Evolutionary conservation across 1,139 yeast species (phyloP).

Genomic region (Zygosaccharomyces sapae): DNA sequence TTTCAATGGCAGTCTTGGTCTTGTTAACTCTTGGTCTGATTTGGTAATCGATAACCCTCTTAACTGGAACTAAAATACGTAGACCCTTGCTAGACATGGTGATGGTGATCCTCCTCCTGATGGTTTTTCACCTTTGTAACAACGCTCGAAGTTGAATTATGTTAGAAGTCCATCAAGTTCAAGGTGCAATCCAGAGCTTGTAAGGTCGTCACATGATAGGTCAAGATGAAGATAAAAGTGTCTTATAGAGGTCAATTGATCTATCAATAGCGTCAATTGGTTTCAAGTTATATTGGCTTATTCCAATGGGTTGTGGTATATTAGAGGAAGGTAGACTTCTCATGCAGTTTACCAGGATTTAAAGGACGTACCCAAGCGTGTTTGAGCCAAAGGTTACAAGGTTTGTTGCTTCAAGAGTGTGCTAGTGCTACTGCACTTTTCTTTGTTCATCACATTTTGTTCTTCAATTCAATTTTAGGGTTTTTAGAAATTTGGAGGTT

Average conservation of each 20-base stretch:
- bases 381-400: conserved; percentile 1
- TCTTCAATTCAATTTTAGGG: conserved; percentile 2
- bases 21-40: conserved; percentile 90
- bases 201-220: background rate
- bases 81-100: conserved; percentile 38
- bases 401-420: background rate
- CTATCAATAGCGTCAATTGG: conserved; percentile 1
- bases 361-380: background rate
- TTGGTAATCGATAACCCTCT: conserved; percentile 91
- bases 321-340: background rate
- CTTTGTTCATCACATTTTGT: conserved; percentile 6
- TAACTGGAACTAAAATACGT: conserved; percentile 86
- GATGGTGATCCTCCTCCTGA: background rate
- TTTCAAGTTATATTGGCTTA: conserved; percentile 2
- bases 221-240: background rate
- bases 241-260: no score
- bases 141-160: no score
- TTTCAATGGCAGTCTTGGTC: conserved; percentile 79
- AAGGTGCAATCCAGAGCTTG: conserved; percentile 1
- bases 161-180: background rate
- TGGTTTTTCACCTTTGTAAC: background rate
- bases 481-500: background rate
- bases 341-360: background rate
- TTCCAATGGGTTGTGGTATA: background rate
- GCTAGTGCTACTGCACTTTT: conserved; percentile 4